Percentiles rank a stretch among this genome's conserved stretches.
These are phyloP conservation scores for Tuber microsphaerosporum DNA, from an alignment of 495 filamentous ascomycete species.

Conservation along the genomic window DNA sequence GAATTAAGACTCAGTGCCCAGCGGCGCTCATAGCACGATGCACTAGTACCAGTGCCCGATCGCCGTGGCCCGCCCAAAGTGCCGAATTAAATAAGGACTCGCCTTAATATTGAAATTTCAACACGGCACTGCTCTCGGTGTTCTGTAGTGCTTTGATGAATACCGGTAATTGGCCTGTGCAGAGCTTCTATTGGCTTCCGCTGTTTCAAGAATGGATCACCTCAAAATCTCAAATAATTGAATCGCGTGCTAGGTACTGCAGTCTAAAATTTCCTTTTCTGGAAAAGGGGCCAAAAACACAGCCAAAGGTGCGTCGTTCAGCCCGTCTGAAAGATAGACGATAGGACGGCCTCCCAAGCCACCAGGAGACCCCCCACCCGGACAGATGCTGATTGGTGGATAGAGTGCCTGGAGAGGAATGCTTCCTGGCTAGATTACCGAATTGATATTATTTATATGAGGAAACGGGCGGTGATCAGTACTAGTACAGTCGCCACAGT, in stretches of 20 bases:
- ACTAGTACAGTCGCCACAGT: too few relatives aligned
- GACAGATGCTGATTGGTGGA: too few relatives aligned
- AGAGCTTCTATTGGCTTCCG: background rate
- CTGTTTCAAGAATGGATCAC: background rate
- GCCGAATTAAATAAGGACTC: background rate
- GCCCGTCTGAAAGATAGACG: too few relatives aligned
- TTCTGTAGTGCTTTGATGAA: background rate
- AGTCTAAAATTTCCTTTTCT: too few relatives aligned
- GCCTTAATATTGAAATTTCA: background rate
- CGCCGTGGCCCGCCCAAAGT: background rate
- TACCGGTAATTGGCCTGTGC: background rate
- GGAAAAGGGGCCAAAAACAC: too few relatives aligned
- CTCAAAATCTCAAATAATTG: background rate
- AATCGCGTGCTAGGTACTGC: background rate
- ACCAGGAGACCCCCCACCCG: too few relatives aligned
- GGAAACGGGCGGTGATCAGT: too few relatives aligned
- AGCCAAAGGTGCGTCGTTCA: background rate
- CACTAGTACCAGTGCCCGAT: background rate
- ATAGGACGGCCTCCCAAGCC: too few relatives aligned
- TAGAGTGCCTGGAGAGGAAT: too few relatives aligned
- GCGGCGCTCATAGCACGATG: background rate
- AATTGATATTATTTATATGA: too few relatives aligned
- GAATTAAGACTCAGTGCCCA: background rate
- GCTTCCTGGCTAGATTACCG: too few relatives aligned
- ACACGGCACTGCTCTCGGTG: background rate